These are phyloP conservation scores for Tolypocladium inflatum DNA, from an alignment of 2,329 filamentous ascomycete genomes.

Conservation along the genomic window DNA sequence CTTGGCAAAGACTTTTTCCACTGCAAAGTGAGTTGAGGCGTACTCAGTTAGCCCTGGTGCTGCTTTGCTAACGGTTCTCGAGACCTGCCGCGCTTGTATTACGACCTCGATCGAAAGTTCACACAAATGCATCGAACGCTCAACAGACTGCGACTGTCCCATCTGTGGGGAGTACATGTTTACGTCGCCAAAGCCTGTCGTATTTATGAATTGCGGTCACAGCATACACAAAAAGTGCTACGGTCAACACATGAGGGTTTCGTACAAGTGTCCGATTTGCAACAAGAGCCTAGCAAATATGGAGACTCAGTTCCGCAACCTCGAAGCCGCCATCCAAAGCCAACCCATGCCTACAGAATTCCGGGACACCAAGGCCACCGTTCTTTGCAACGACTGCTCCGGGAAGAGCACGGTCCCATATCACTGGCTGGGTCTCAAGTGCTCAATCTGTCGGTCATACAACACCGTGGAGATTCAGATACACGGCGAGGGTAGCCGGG, in stretches of 20 bases:
- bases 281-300: constrained; percentile 96
- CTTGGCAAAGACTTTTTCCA: constrained; percentile 96
- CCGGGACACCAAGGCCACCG: constrained; percentile 65
- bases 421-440: constrained; percentile 93
- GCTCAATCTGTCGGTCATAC: constrained; percentile 61
- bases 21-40: constrained; percentile 63
- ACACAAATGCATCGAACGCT: constrained; percentile 90
- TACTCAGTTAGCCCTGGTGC: too few species aligned
- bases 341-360: constrained; percentile 92
- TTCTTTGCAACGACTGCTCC: constrained; percentile 92
- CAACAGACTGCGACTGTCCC: constrained; percentile 91
- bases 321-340: constrained; percentile 75
- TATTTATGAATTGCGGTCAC: constrained; percentile 93
- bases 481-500: constrained; percentile 30
- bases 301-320: constrained; percentile 86
- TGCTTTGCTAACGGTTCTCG: constrained; percentile 7
- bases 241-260: constrained; percentile 74
- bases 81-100: constrained; percentile 91
- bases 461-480: constrained; percentile 60
- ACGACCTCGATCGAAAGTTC: constrained; percentile 75
- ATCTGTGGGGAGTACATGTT: constrained; percentile 98
- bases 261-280: constrained; percentile 95
- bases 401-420: constrained; percentile 79
- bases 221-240: constrained; percentile 91
- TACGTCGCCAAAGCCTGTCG: constrained; percentile 76